A percentile compares a stretch with the other conserved stretches of the same genome.
Evolutionary conservation across 495 filamentous ascomycete species (phyloP).

Genomic region (Neurospora sp.): DNA sequence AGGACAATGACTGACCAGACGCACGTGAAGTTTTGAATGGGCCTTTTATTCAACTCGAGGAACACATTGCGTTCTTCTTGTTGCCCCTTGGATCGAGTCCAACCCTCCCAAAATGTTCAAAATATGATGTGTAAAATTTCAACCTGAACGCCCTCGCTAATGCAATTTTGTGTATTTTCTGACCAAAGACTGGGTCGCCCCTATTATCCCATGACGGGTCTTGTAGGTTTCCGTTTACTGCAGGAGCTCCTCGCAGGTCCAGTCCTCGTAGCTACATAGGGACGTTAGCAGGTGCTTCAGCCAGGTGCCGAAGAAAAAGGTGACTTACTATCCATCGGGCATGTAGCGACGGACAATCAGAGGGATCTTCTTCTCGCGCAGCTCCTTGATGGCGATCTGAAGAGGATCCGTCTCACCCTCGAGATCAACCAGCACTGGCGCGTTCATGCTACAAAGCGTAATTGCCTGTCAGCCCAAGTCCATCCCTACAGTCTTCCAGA

Average conservation of each 20-base stretch:
- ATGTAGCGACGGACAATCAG: constrained; percentile 89
- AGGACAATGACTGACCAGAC: neutral
- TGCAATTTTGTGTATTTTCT: constrained; percentile 14
- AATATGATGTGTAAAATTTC: neutral
- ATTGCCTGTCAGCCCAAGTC: neutral
- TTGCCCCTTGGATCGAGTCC: neutral
- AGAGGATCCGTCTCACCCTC: constrained; percentile 97
- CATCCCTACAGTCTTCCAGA: neutral
- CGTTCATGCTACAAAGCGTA: constrained; percentile 70
- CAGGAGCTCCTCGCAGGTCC: constrained; percentile 93
- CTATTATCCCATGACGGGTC: neutral
- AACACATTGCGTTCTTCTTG: neutral
- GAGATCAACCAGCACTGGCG: constrained; percentile 89
- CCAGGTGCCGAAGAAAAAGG: neutral
- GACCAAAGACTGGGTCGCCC: neutral
- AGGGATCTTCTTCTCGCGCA: constrained; percentile 97
- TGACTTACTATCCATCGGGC: constrained; percentile 87
- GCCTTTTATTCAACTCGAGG: neutral
- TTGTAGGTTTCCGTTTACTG: constrained; percentile 19
- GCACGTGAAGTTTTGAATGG: neutral
- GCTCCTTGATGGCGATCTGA: constrained; percentile 93
- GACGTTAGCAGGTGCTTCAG: constrained; percentile 9
- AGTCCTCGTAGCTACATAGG: constrained; percentile 80
- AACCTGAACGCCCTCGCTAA: constrained; percentile 24
- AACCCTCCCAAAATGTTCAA: neutral